phyloP scores from a whole-genome alignment of 2,329 filamentous ascomycete species.

The Xylaria hypoxylon region DNA sequence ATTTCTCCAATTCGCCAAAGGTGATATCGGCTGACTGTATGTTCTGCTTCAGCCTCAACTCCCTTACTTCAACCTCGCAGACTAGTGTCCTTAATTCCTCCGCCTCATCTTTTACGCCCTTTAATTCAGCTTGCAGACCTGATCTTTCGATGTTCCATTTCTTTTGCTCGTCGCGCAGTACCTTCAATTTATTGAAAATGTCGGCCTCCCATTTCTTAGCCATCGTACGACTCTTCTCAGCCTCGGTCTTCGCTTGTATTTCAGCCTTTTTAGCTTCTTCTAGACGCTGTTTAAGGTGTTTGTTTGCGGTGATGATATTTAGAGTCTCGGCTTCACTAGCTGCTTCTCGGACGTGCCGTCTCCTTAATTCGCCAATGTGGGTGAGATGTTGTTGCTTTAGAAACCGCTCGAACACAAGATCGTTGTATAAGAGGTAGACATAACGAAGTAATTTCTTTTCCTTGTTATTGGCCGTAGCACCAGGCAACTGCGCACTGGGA shows the following conservation, averaged over 20 bases:
- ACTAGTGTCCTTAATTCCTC: slow-evolving; percentile 74
- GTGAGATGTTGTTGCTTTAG: slow-evolving; percentile 85
- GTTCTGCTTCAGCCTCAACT: slow-evolving; percentile 72
- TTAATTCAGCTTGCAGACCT: slow-evolving; percentile 67
- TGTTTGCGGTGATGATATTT: slow-evolving; percentile 81
- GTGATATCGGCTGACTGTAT: slow-evolving; percentile 72
- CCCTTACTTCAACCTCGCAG: slow-evolving; percentile 75
- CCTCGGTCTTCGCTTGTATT: slow-evolving; percentile 76
- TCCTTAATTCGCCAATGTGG: slow-evolving; percentile 82
- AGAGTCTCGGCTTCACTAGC: slow-evolving; percentile 85
- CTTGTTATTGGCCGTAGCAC: slow-evolving; percentile 43
- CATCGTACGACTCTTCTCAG: slow-evolving; percentile 76
- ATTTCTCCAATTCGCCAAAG: slow-evolving; percentile 68
- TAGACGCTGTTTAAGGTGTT: slow-evolving; percentile 76
- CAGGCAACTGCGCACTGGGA: slow-evolving; percentile 46
- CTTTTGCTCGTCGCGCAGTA: slow-evolving; percentile 77
- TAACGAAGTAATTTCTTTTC: slow-evolving; percentile 74
- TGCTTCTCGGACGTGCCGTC: slow-evolving; percentile 79
- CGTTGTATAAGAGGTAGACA: slow-evolving; percentile 80
- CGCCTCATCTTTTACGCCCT: slow-evolving; percentile 68
- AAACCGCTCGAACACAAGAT: slow-evolving; percentile 85
- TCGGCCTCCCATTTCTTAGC: slow-evolving; percentile 83
- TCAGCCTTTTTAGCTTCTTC: slow-evolving; percentile 79
- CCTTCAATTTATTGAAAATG: slow-evolving; percentile 73
- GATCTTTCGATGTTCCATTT: slow-evolving; percentile 70